These are phyloP conservation scores for Citrus trifoliata DNA, from an alignment of 345 rosid species.

Conservation along the genomic window DNA sequence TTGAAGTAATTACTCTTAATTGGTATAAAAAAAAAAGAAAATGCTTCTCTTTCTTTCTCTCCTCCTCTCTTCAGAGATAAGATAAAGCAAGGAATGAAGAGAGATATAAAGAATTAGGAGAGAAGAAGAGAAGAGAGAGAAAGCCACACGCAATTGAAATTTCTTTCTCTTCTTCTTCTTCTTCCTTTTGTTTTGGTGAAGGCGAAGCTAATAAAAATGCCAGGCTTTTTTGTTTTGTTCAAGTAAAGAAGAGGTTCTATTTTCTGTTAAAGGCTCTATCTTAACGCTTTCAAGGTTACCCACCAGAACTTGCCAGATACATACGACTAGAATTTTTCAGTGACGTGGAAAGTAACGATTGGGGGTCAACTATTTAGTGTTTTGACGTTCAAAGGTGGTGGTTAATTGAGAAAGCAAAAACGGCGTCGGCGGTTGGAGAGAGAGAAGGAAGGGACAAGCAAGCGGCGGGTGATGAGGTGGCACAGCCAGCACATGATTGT, in stretches of 20 bases:
- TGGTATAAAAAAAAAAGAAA: background rate
- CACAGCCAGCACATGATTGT: conserved; percentile 9
- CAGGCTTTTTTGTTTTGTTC: too few species aligned
- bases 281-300: too few species aligned
- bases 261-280: background rate
- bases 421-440: conserved; percentile 9
- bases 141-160: conserved; percentile 6
- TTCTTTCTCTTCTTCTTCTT: background rate
- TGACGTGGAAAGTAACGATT: background rate
- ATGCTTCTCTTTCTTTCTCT: background rate
- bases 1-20: background rate
- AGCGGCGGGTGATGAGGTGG: conserved; percentile 22
- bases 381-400: background rate
- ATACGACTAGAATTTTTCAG: rapidly evolving
- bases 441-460: conserved; percentile 2
- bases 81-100: conserved; percentile 38
- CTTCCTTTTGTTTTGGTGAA: background rate
- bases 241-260: conserved; percentile 17
- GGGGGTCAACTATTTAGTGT: background rate
- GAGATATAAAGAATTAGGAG: conserved; percentile 23
- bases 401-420: background rate
- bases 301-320: background rate
- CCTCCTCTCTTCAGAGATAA: conserved; percentile 18
- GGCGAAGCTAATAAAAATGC: too few species aligned
- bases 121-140: conserved; percentile 6